Evolutionary conservation across 441 rosid species (phyloP).

Genomic region (Kokia cookei): DNA sequence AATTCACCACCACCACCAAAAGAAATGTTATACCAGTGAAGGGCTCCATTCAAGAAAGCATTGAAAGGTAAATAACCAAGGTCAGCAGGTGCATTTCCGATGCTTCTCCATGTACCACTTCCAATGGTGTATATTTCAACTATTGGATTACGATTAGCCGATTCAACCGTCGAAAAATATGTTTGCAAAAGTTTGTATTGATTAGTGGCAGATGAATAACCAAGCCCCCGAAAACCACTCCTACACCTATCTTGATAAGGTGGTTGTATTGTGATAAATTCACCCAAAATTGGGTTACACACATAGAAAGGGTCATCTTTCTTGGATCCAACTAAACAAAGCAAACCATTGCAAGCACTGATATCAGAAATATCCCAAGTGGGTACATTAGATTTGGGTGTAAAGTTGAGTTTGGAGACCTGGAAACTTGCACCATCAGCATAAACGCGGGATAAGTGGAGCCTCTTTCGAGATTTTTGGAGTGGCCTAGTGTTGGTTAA

Average conservation of each 20-base stretch:
- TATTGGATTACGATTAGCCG: background rate
- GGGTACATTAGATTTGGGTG: too few species aligned
- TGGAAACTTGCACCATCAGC: too few species aligned
- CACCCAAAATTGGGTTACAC: constrained; percentile 11
- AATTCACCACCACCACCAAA: too few species aligned
- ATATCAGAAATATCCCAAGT: too few species aligned
- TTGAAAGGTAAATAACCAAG: constrained; percentile 10
- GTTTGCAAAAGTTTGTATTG: constrained; percentile 8
- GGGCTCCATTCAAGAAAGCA: background rate
- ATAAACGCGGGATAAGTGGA: background rate
- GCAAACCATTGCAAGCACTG: too few species aligned
- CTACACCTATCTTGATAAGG: constrained; percentile 2
- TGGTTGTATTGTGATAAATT: background rate
- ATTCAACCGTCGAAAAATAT: background rate
- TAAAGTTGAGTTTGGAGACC: too few species aligned
- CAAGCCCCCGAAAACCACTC: constrained; percentile 3
- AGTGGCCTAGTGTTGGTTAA: constrained; percentile 6
- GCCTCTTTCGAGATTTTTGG: background rate
- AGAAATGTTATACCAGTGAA: too few species aligned
- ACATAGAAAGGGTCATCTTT: constrained; percentile 8
- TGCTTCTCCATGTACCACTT: background rate
- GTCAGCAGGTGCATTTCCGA: constrained; percentile 3
- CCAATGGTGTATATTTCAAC: background rate
- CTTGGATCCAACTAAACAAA: too few species aligned
- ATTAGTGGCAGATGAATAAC: background rate